Evolutionary conservation across 129 eudicot species (phyloP).

Genomic region (sunflower (Helianthus annuus)): DNA sequence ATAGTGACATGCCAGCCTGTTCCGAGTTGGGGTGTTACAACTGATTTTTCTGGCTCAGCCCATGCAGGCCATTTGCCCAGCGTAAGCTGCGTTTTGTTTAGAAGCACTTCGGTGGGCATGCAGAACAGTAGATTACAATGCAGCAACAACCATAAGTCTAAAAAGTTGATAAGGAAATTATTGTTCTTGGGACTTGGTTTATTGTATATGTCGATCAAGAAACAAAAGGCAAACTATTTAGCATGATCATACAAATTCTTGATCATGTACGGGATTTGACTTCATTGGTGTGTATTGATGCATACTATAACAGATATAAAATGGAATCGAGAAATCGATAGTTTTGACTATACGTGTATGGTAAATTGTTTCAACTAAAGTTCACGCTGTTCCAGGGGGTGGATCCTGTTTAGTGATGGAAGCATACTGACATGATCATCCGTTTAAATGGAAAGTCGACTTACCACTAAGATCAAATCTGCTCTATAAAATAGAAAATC

Average conservation of each 20-base stretch:
- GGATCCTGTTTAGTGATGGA: slow-evolving; percentile 43
- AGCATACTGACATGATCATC: slow-evolving; percentile 22
- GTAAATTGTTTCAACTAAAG: no score
- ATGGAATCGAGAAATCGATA: no score
- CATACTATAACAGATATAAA: no score
- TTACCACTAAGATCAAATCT: no score
- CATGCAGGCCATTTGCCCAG: not conserved
- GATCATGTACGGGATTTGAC: slow-evolving; percentile 50
- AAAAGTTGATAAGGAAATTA: not conserved
- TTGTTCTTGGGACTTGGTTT: not conserved
- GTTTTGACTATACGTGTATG: no score
- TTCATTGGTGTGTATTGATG: no score
- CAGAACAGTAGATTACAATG: not conserved
- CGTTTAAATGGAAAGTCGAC: no score
- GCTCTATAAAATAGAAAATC: no score
- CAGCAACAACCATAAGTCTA: not conserved
- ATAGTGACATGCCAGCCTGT: no score
- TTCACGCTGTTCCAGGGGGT: slow-evolving; percentile 47
- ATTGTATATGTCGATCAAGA: not conserved
- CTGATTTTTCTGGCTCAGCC: not conserved
- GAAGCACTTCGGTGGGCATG: not conserved
- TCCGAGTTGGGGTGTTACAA: no score
- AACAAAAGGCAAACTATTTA: not conserved
- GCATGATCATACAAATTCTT: not conserved
- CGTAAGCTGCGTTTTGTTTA: not conserved